Evolutionary conservation across 2,329 filamentous ascomycete species (phyloP), one percentile per base, ranked within the genome.

Genomic region (Ceratocystis ficicola): DNA sequence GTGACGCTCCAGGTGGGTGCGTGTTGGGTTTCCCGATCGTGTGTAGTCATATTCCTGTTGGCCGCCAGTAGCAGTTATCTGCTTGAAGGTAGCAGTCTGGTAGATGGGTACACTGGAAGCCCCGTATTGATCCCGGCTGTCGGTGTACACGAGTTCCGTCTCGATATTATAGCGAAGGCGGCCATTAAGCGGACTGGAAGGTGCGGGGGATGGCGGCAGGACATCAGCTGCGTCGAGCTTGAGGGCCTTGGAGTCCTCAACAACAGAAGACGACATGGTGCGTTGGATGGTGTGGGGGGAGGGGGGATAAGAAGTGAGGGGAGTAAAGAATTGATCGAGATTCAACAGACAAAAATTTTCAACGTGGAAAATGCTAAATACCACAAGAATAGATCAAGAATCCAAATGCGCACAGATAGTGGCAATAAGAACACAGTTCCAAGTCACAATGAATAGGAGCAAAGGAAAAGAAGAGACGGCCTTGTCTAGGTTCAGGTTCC

Each of bases 71-170:
- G 88, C 87, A 20, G 88, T 90, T 25, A 83, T 84, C 77, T 97
- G 94, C 78, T 99, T 99, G 81, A 99, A 99, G 46, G 94, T 99
- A 62, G 94, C 95, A 62, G 90, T 95, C 82, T 96, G 94, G 77
- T 99, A 99, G 73, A 99, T 97, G 65, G 94, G 94, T 72, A 95
- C 87, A 76, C 92, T 97, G 71, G 90, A 96, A 67, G 94, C 85
- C 73, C 95, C 95, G 80, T 97, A 96, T 79, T 99, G 94, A 76
- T 99, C 94, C 77, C 87, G 94, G 74, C 88, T 86, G 72, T 99
- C 94, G 63, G 93, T 97, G 76, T 93, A 97, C 68, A 99, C 94
- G 69, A 99, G 80, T 77, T 99, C 94, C 3, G 94, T 99, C 67
- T 93, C 93, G 68, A 99, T 84, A 59, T 92, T 91, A 77, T 97